Conservation (phyloP, 2,329 filamentous ascomycete genomes). For the Tricladium varicosporioides region DNA sequence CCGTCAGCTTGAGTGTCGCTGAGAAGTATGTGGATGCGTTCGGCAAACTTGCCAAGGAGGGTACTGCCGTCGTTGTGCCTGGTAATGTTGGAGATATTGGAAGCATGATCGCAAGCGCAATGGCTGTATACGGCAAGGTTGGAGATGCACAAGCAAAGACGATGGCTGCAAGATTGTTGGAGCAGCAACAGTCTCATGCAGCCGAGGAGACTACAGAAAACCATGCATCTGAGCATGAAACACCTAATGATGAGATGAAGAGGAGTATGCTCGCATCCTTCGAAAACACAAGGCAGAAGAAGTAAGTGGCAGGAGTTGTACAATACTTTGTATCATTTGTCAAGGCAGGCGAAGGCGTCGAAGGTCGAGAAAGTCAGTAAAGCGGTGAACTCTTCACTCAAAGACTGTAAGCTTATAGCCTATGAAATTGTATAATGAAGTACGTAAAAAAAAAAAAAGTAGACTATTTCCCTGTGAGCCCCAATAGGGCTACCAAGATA, state of each 20-base stretch:
- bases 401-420: conserved; percentile 1
- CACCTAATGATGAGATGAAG: conserved; percentile 41
- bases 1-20: conserved; percentile 83
- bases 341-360: conserved; percentile 14
- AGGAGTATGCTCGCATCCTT: conserved; percentile 48
- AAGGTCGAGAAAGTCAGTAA: background rate
- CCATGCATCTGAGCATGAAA: conserved; percentile 24
- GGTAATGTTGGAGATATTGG: conserved; percentile 96
- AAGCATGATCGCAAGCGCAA: conserved; percentile 92
- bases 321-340: conserved; percentile 15
- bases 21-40: conserved; percentile 99
- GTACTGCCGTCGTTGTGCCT: conserved; percentile 91
- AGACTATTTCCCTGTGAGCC: too few relatives aligned
- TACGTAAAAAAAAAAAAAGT: too few relatives aligned
- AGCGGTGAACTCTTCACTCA: conserved; percentile 4
- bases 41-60: conserved; percentile 86
- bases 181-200: conserved; percentile 36
- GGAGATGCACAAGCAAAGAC: conserved; percentile 73
- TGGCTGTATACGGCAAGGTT: conserved; percentile 94
- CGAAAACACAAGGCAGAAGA: conserved; percentile 37
- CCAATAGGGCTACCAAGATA: too few relatives aligned
- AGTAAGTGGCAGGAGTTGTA: conserved; percentile 23
- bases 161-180: conserved; percentile 54
- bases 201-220: conserved; percentile 25
- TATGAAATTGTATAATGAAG: background rate